These are phyloP conservation scores for Plasmodium berghei DNA, from an alignment of 169 alveolate species.

Conservation along the genomic window DNA sequence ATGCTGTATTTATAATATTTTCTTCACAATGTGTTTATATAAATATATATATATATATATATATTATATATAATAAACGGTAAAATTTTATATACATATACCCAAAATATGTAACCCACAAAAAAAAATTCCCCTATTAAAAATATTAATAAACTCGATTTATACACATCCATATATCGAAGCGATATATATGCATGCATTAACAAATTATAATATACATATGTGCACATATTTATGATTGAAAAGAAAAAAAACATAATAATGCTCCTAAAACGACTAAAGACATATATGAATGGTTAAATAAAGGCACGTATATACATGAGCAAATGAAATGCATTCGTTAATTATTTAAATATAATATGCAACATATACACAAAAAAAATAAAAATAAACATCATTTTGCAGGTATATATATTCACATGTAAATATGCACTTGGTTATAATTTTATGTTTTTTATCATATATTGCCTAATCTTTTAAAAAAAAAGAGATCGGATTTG, in stretches of 20 bases:
- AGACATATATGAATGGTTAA: slow-evolving; percentile 1
- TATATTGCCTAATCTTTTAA: neutral
- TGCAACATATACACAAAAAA: slow-evolving; percentile 24
- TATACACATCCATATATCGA: slow-evolving; percentile 1
- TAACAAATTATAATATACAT: slow-evolving; percentile 1
- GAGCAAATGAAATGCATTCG: slow-evolving; percentile 7
- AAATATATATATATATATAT: neutral
- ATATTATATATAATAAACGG: neutral
- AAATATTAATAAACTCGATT: neutral
- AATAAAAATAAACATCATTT: slow-evolving; percentile 7
- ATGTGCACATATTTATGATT: neutral
- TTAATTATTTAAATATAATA: slow-evolving; percentile 45
- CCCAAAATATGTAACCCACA: slow-evolving; percentile 17
- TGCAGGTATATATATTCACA: slow-evolving; percentile 11
- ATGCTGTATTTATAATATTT: slow-evolving; percentile 8
- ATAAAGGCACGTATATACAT: slow-evolving; percentile 20
- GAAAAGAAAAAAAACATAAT: no score
- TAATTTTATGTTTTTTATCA: neutral
- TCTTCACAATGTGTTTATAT: slow-evolving; percentile 4
- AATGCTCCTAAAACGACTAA: no score
- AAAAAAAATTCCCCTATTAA: neutral
- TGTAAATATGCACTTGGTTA: slow-evolving; percentile 14
- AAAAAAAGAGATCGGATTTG: slow-evolving; percentile 9
- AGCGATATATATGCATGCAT: slow-evolving; percentile 3
- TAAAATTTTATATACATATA: neutral